Evolutionary conservation across 768 basidiomycete species (phyloP).

Genomic region (Pulveroboletus sp.): DNA sequence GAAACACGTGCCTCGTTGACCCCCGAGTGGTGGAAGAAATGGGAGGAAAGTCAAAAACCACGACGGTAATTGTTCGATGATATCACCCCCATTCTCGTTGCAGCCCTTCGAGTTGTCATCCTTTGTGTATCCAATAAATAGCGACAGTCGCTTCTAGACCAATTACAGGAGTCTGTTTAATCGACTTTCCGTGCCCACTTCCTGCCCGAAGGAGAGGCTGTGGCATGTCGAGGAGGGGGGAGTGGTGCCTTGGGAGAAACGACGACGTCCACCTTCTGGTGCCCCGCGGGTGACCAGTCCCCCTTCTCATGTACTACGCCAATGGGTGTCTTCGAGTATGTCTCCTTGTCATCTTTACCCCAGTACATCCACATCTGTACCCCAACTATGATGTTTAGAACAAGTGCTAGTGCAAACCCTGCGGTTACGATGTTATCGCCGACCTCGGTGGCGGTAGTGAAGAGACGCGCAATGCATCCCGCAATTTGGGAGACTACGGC

Average conservation of each 20-base stretch:
- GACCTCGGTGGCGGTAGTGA: slow-evolving; percentile 91
- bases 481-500: slow-evolving; percentile 85
- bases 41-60: slow-evolving; percentile 22
- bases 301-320: slow-evolving; percentile 28
- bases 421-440: slow-evolving; percentile 77
- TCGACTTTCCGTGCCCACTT: slow-evolving; percentile 78
- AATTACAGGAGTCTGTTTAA: slow-evolving; percentile 34
- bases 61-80: not conserved
- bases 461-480: slow-evolving; percentile 89
- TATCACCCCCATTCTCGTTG: not conserved
- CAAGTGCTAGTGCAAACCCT: slow-evolving; percentile 79
- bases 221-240: slow-evolving; percentile 39
- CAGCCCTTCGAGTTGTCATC: not conserved
- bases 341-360: slow-evolving; percentile 49
- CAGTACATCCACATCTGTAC: slow-evolving; percentile 84
- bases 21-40: slow-evolving; percentile 32
- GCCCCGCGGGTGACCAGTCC: slow-evolving; percentile 24
- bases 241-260: slow-evolving; percentile 42
- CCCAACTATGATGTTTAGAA: slow-evolving; percentile 82
- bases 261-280: slow-evolving; percentile 41
- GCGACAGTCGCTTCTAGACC: slow-evolving; percentile 7
- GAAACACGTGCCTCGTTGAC: slow-evolving; percentile 20
- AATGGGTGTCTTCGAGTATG: slow-evolving; percentile 16
- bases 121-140: slow-evolving; percentile 16
- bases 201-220: slow-evolving; percentile 50